Conservation (phyloP, 495 filamentous ascomycete genomes). For the Wilcoxina mikolae region DNA sequence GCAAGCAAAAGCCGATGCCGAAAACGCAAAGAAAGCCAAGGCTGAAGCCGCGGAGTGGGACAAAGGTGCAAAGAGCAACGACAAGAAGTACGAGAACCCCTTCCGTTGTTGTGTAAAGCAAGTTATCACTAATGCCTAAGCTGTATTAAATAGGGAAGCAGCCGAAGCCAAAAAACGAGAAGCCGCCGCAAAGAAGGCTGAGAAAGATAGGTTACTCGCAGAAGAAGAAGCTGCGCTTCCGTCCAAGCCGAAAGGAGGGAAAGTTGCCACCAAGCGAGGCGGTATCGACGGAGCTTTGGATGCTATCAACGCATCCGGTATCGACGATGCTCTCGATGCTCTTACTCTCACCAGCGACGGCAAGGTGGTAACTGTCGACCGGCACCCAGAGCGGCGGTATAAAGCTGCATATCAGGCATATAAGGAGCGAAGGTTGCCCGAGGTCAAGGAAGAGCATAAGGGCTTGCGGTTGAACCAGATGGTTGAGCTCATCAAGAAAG, state of each 20-base stretch:
- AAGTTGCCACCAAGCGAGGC: conserved; percentile 33
- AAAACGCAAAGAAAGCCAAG: conserved; percentile 49
- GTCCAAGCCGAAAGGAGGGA: conserved; percentile 46
- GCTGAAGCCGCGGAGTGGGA: conserved; percentile 66
- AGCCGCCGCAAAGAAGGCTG: conserved; percentile 62
- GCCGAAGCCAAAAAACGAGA: conserved; percentile 27
- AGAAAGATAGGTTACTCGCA: conserved; percentile 64
- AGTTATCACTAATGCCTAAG: background rate
- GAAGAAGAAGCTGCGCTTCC: conserved; percentile 52
- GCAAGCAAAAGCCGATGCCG: conserved; percentile 55
- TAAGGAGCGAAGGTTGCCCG: conserved; percentile 67
- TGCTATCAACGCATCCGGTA: conserved; percentile 62
- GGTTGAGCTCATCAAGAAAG: conserved; percentile 62
- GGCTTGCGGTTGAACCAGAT: conserved; percentile 68
- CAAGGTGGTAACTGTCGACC: conserved; percentile 53
- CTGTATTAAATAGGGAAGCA: conserved; percentile 16
- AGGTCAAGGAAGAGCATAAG: conserved; percentile 67
- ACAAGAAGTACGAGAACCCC: conserved; percentile 58
- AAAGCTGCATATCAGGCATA: conserved; percentile 79
- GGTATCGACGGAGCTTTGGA: conserved; percentile 23
- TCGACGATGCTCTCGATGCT: conserved; percentile 82
- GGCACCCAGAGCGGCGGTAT: conserved; percentile 70
- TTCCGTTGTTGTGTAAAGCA: background rate
- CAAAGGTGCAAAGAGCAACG: conserved; percentile 65
- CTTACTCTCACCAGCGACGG: conserved; percentile 45